Evolutionary conservation across 129 eudicot species (phyloP), one percentile per base, ranked within the genome.

Genomic region (Helichrysum umbraculigerum): DNA sequence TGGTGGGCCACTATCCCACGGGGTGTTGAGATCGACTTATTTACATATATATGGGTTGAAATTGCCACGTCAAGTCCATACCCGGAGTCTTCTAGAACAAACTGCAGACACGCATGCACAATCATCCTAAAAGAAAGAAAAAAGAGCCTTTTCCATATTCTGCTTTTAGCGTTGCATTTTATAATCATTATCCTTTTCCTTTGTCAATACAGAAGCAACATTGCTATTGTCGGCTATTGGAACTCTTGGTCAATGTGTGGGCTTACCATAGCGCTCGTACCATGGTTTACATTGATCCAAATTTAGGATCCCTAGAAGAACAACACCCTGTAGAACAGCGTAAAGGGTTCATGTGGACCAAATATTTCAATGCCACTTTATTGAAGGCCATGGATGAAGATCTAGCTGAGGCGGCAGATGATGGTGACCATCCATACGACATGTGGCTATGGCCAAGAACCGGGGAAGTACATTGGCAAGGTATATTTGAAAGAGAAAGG

Each of bases 321-420:
- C 97, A 94, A 28, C 99, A 94, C 76, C 90, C 85, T 5, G 79
- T 94, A 42, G 93, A 87, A 56, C 87, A 79, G 32, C 84, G 99
- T 32, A 83, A 77, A 77, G 88, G 88, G 52, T 87, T 76, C 67
- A 87, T 94, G 97, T 94, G 99, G 99, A 77, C 84, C 19, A 88
- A 91, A 71, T 94, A 88, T 85, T 94, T 94, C 73, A 86, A 94
- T 58, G 30, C 78, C 8, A 79, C 94, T 71, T 79, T 94, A 58
- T 70, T 94, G 74, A 94, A 94, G 74, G 84, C 80, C 71, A 94
- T 94, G 97, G 99, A 94, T 35, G 99, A 91, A 89, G 99, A 94
- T 82, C 87, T 94, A 29, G 99, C 99, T 33, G 99, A 91, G 80
- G 94, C 94, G 42, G 99, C 99, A 33, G 99, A 94, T 67, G 99